Evolutionary conservation across 176 grass and related monocot genomes (phyloP).

Genomic region (Hordeum vulgare): DNA sequence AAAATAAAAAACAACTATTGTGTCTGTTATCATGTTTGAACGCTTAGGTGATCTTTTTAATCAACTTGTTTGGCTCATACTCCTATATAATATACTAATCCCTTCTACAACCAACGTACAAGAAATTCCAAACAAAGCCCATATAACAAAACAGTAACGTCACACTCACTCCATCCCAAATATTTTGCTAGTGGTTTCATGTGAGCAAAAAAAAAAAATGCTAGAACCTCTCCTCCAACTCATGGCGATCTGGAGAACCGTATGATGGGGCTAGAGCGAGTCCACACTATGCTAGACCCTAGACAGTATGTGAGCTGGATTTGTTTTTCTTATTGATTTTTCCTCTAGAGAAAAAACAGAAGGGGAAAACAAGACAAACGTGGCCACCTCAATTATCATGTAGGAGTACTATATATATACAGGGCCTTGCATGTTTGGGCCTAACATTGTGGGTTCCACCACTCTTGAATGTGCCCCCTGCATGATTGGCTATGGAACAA

Average conservation of each 20-base stretch:
- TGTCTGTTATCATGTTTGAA: not conserved
- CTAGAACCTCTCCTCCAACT: not conserved
- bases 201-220: not conserved
- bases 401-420: slow-evolving; percentile 9
- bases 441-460: slow-evolving; percentile 30
- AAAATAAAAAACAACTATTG: not conserved
- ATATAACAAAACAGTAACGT: slow-evolving; percentile 17
- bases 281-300: slow-evolving; percentile 24
- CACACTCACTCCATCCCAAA: slow-evolving; percentile 8
- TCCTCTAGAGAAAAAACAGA: not conserved
- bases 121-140: slow-evolving; percentile 1
- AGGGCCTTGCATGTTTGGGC: slow-evolving; percentile 23
- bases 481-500: slow-evolving; percentile 20
- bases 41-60: not conserved
- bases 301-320: slow-evolving; percentile 29
- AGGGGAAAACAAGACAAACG: slow-evolving; percentile 5
- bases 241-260: slow-evolving; percentile 13
- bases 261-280: not conserved
- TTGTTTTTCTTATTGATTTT: not conserved
- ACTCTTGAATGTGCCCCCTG: slow-evolving; percentile 29
- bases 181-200: not conserved
- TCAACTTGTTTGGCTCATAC: slow-evolving; percentile 8
- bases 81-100: not conserved
- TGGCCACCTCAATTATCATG: slow-evolving; percentile 33
- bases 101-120: not conserved